Conservation (phyloP, 2,329 filamentous ascomycete species). For the Fusarium hainanense region DNA sequence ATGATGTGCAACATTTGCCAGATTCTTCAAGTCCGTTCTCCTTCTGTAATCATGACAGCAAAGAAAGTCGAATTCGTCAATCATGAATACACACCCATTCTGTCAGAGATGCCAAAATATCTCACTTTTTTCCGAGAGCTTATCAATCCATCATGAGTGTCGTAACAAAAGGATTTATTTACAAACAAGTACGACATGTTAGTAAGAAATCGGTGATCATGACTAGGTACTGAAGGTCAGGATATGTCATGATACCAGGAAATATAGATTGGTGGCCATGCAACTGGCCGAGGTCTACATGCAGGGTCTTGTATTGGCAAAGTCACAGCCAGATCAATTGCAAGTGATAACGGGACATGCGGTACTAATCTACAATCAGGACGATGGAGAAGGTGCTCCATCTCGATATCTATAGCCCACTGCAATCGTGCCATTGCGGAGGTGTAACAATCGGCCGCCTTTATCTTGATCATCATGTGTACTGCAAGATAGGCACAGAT, state of each 20-base stretch:
- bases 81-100: neutral
- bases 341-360: neutral
- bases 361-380: neutral
- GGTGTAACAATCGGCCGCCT: constrained; percentile 4
- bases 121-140: neutral
- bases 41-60: neutral
- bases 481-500: neutral
- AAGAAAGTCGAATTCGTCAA: neutral
- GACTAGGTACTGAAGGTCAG: neutral
- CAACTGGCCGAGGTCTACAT: neutral
- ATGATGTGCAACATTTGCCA: neutral
- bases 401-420: neutral
- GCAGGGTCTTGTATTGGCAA: constrained; percentile 3
- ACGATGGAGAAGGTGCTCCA: constrained; percentile 3
- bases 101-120: neutral
- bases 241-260: neutral
- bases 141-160: neutral
- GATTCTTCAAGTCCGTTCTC: neutral
- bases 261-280: constrained; percentile 7
- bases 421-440: neutral
- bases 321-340: constrained; percentile 10
- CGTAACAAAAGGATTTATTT: too few relatives aligned
- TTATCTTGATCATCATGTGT: constrained; percentile 7
- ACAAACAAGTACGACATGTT: neutral
- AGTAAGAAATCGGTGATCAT: neutral